phyloP scores from a whole-genome alignment of 1,284 basidiomycete genomes.

The Amylostereum chailletii region DNA sequence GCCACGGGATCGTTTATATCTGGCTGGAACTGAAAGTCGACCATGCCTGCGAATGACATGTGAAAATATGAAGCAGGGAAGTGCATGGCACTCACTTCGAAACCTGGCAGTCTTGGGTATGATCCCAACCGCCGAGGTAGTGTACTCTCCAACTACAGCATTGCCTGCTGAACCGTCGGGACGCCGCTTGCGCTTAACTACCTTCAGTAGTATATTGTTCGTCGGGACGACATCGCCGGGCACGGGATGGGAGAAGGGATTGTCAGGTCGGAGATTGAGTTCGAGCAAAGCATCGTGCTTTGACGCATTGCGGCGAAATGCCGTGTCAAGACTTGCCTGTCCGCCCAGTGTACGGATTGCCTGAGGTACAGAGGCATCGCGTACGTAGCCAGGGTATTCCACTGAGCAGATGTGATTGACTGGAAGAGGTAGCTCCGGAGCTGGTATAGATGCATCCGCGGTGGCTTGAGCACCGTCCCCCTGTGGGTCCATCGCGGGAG shows the following conservation, averaged over 20 bases:
- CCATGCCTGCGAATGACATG: conserved; percentile 59
- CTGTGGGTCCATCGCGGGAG: too few species aligned
- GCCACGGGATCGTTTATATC: conserved; percentile 61
- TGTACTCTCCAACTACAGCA: conserved; percentile 65
- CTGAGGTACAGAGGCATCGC: conserved; percentile 46
- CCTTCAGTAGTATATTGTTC: conserved; percentile 74
- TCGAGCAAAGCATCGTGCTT: conserved; percentile 62
- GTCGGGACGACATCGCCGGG: conserved; percentile 69
- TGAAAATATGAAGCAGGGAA: not conserved
- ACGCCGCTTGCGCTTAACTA: conserved; percentile 62
- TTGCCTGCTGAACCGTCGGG: conserved; percentile 19
- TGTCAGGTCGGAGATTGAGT: conserved; percentile 61
- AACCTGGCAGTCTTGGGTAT: conserved; percentile 82
- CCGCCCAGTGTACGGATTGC: conserved; percentile 66
- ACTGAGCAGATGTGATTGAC: conserved; percentile 65
- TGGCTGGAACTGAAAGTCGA: conserved; percentile 84
- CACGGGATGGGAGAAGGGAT: conserved; percentile 75
- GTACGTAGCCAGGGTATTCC: conserved; percentile 86
- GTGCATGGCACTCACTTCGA: conserved; percentile 56
- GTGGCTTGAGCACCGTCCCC: too few species aligned
- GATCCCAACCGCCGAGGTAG: conserved; percentile 67
- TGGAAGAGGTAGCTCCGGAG: conserved; percentile 45
- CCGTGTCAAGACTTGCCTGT: conserved; percentile 58
- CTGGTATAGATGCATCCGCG: conserved; percentile 9
- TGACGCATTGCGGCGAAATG: conserved; percentile 57